Conservation (phyloP, 2,329 filamentous ascomycete genomes). For the Apiospora marii region DNA sequence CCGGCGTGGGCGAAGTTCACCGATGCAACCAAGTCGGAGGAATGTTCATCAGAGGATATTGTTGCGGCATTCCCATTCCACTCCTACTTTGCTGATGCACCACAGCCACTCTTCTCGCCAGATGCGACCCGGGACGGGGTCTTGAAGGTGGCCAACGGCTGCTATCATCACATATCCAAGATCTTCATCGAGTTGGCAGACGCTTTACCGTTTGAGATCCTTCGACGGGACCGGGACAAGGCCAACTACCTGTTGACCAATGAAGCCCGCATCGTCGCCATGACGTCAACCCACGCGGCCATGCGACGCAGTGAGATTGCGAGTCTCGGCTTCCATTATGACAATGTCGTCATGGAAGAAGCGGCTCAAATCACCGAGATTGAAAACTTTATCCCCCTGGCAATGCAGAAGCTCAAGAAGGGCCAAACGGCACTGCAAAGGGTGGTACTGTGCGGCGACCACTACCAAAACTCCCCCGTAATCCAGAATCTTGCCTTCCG, state of each 20-base stretch:
- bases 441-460: constrained; percentile 92
- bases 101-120: constrained; percentile 81
- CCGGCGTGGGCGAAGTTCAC: constrained; percentile 89
- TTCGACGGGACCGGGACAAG: constrained; percentile 88
- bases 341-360: constrained; percentile 98
- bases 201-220: constrained; percentile 92
- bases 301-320: constrained; percentile 93
- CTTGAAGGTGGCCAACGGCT: constrained; percentile 81
- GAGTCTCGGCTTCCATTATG: constrained; percentile 91
- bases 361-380: constrained; percentile 97
- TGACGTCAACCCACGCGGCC: constrained; percentile 98
- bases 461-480: constrained; percentile 95
- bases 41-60: constrained; percentile 67
- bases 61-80: constrained; percentile 85
- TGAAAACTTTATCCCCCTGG: constrained; percentile 93
- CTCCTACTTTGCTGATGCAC: constrained; percentile 84
- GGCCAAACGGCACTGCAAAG: constrained; percentile 81
- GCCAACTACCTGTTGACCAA: constrained; percentile 95
- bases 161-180: constrained; percentile 86
- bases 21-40: constrained; percentile 65
- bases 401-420: constrained; percentile 82
- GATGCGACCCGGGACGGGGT: constrained; percentile 70
- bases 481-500: constrained; percentile 94
- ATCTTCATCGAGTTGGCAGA: constrained; percentile 94
- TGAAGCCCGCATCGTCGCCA: constrained; percentile 96